Percentiles rank a stretch among this genome's conserved stretches.
Evolutionary conservation across 1,284 basidiomycete genomes (phyloP).

Genomic region (Ustilago curta): DNA sequence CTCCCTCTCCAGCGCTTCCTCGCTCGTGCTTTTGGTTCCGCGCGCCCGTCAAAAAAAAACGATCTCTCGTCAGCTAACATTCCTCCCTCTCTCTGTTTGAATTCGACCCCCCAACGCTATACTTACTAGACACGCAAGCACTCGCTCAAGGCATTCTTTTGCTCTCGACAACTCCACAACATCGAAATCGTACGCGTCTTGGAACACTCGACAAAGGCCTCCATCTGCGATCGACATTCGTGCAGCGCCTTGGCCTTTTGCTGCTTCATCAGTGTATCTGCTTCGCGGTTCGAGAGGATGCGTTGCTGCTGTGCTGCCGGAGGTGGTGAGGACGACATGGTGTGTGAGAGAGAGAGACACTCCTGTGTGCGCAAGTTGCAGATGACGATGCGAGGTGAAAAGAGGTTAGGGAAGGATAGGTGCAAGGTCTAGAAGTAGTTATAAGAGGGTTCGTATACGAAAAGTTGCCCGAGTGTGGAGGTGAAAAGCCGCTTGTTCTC

Average conservation of each 20-base stretch:
- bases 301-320: slow-evolving; percentile 1
- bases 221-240: slow-evolving; percentile 40
- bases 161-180: slow-evolving; percentile 37
- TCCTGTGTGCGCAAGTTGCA: not conserved
- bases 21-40: slow-evolving; percentile 36
- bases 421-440: no score
- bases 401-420: not conserved
- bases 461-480: slow-evolving; percentile 17
- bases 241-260: slow-evolving; percentile 40
- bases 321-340: slow-evolving; percentile 12
- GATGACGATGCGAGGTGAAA: not conserved
- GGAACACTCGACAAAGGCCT: slow-evolving; percentile 42
- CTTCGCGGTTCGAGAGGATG: slow-evolving; percentile 46
- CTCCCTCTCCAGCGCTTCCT: slow-evolving; percentile 39
- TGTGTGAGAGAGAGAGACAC: not conserved
- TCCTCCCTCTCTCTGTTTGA: no score
- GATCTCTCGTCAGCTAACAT: slow-evolving; percentile 4
- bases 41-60: not conserved
- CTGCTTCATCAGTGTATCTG: slow-evolving; percentile 40
- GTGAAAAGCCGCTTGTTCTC: not conserved
- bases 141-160: slow-evolving; percentile 22
- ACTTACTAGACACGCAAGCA: slow-evolving; percentile 48
- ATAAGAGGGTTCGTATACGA: not conserved
- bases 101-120: not conserved
- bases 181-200: slow-evolving; percentile 42